Percentiles rank a stretch among this genome's conserved stretches.
Conservation (phyloP, 2,329 filamentous ascomycete species). For the Phaeoacremonium minimum region DNA sequence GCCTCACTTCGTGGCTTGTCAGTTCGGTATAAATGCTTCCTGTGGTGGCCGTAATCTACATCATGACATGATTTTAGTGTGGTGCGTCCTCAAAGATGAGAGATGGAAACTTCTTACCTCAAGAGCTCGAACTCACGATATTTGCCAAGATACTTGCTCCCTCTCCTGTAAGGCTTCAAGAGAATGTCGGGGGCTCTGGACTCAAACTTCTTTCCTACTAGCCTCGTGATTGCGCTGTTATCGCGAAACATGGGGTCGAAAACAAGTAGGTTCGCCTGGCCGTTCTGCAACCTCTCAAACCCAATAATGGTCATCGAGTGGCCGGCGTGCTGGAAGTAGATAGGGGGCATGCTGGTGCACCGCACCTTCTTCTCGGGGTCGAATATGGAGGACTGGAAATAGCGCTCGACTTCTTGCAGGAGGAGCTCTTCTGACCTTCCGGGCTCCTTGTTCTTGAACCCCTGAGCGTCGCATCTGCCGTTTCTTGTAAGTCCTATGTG, state of each 20-base stretch:
- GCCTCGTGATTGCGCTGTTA: slow-evolving; percentile 54
- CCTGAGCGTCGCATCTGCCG: slow-evolving; percentile 57
- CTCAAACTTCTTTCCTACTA: slow-evolving; percentile 45
- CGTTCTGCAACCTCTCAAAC: slow-evolving; percentile 65
- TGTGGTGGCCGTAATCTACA: neutral
- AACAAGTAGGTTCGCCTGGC: slow-evolving; percentile 67
- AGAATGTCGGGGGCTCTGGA: slow-evolving; percentile 44
- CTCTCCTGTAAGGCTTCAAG: slow-evolving; percentile 71
- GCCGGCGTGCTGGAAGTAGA: slow-evolving; percentile 86
- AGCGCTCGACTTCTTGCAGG: slow-evolving; percentile 65
- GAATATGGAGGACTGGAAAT: slow-evolving; percentile 60
- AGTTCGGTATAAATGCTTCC: neutral
- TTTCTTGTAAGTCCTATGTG: slow-evolving; percentile 1
- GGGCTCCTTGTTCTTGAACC: slow-evolving; percentile 45
- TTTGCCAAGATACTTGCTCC: slow-evolving; percentile 60
- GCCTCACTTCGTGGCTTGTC: too few species aligned
- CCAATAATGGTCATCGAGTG: slow-evolving; percentile 91
- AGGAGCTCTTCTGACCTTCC: slow-evolving; percentile 50
- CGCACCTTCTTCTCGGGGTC: slow-evolving; percentile 58
- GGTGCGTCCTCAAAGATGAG: too few species aligned
- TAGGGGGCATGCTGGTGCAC: slow-evolving; percentile 69
- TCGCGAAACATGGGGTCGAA: slow-evolving; percentile 85
- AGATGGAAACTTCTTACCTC: slow-evolving; percentile 60
- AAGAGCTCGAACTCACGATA: slow-evolving; percentile 78
- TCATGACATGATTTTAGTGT: too few species aligned